These are phyloP conservation scores for Carex scoparia DNA, from an alignment of 176 grass and related monocot species.

Conservation along the genomic window DNA sequence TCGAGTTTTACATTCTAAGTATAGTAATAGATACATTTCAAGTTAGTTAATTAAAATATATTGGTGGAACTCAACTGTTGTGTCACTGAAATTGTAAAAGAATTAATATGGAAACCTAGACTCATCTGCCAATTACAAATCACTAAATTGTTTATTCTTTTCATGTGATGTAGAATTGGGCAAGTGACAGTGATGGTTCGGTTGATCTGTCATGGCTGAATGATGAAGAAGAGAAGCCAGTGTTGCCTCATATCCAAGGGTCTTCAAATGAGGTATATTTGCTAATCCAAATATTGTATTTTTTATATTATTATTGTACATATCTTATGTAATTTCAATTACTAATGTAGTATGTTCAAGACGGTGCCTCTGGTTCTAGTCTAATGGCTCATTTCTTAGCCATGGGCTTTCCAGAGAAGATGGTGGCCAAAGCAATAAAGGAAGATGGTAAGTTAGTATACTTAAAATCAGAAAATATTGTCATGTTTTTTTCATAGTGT, in stretches of 20 bases:
- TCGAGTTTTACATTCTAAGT: too few species aligned
- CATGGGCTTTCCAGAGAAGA: slow-evolving; percentile 54
- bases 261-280: slow-evolving; percentile 16
- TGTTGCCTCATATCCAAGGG: not conserved
- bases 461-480: not conserved
- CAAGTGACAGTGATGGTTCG: not conserved
- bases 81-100: not conserved
- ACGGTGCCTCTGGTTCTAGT: slow-evolving; percentile 18
- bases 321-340: slow-evolving; percentile 1
- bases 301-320: not conserved
- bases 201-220: slow-evolving; percentile 11
- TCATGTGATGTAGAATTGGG: not conserved
- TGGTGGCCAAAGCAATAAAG: slow-evolving; percentile 43
- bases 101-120: not conserved
- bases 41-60: too few species aligned
- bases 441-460: slow-evolving; percentile 38
- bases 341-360: slow-evolving; percentile 31
- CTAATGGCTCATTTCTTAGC: slow-evolving; percentile 29
- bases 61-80: not conserved
- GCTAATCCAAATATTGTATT: not conserved
- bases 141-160: not conserved
- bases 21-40: too few species aligned
- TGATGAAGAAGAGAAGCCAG: slow-evolving; percentile 22
- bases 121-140: too few species aligned
- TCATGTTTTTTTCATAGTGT: slow-evolving; percentile 1